phyloP scores from a whole-genome alignment of 306 rosid genomes.

The Hippophae gyantsensis region DNA sequence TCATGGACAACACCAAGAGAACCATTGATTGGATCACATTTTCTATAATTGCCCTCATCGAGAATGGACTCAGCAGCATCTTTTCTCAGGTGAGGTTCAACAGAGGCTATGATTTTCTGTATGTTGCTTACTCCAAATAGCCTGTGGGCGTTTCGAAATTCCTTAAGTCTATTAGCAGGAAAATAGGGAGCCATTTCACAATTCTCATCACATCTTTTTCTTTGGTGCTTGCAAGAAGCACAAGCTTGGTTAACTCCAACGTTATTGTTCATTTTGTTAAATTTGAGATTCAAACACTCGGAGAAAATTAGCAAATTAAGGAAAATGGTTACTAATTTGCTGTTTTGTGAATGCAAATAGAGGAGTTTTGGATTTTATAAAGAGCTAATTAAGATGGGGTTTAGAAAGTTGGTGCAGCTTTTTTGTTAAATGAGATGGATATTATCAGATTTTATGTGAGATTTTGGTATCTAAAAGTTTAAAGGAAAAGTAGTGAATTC shows the following conservation, averaged over 20 bases:
- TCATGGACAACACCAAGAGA: slow-evolving; percentile 1
- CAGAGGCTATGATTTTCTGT: slow-evolving; percentile 1
- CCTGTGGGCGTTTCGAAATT: slow-evolving; percentile 15
- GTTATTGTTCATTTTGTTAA: background rate
- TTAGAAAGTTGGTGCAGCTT: background rate
- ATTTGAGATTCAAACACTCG: background rate
- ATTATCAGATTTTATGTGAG: slow-evolving; percentile 1
- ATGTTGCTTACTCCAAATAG: slow-evolving; percentile 21
- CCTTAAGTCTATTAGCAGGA: background rate
- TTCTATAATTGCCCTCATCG: slow-evolving; percentile 11
- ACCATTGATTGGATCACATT: slow-evolving; percentile 15
- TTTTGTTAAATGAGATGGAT: background rate
- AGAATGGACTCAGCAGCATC: slow-evolving; percentile 16
- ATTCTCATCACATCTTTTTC: slow-evolving; percentile 13
- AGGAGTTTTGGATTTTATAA: too few relatives aligned
- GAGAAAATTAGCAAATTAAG: too few relatives aligned
- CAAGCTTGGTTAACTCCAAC: slow-evolving; percentile 7
- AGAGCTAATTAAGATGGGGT: background rate
- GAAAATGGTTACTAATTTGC: too few relatives aligned
- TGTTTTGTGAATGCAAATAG: too few relatives aligned
- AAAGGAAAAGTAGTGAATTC: background rate
- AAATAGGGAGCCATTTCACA: slow-evolving; percentile 24
- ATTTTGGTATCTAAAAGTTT: background rate
- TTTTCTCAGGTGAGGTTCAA: slow-evolving; percentile 4
- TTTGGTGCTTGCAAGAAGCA: slow-evolving; percentile 22